Conservation (phyloP, 2,329 filamentous ascomycete genomes). For the Pseudogymnoascus sp. region DNA sequence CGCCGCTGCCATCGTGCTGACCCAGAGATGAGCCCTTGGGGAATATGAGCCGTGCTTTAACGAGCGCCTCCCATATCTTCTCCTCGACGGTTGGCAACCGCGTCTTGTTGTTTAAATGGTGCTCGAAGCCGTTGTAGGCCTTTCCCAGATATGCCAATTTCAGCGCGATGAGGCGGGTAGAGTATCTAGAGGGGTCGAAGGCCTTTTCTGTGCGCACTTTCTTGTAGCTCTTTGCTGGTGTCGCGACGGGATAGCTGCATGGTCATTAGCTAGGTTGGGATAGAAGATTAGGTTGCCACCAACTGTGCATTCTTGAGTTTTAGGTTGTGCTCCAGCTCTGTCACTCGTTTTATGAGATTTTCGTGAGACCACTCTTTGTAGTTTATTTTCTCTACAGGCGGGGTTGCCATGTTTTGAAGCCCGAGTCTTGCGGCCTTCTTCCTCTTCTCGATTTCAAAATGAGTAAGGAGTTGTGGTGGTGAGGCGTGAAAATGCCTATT, state of each 20-base stretch:
- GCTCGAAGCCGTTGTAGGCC: constrained; percentile 88
- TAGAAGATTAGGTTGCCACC: constrained; percentile 14
- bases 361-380: constrained; percentile 64
- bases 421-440: constrained; percentile 15
- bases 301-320: constrained; percentile 38
- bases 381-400: constrained; percentile 17
- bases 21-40: constrained; percentile 35
- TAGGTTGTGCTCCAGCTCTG: constrained; percentile 59
- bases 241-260: constrained; percentile 13
- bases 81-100: constrained; percentile 81
- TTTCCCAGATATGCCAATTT: constrained; percentile 92
- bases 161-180: constrained; percentile 76
- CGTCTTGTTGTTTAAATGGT: constrained; percentile 62
- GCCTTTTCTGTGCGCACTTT: constrained; percentile 24
- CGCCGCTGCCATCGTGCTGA: constrained; percentile 28
- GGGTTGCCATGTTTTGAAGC: constrained; percentile 12
- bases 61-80: constrained; percentile 84
- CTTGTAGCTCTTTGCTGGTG: constrained; percentile 20
- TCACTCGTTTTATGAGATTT: constrained; percentile 61
- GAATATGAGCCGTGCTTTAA: constrained; percentile 74
- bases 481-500: not conserved
- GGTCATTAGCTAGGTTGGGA: constrained; percentile 15
- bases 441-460: constrained; percentile 5
- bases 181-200: constrained; percentile 73
- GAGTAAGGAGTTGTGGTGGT: not conserved